Evolutionary conservation across 257 asterid species (phyloP).

Genomic region (Solanum sitiens): DNA sequence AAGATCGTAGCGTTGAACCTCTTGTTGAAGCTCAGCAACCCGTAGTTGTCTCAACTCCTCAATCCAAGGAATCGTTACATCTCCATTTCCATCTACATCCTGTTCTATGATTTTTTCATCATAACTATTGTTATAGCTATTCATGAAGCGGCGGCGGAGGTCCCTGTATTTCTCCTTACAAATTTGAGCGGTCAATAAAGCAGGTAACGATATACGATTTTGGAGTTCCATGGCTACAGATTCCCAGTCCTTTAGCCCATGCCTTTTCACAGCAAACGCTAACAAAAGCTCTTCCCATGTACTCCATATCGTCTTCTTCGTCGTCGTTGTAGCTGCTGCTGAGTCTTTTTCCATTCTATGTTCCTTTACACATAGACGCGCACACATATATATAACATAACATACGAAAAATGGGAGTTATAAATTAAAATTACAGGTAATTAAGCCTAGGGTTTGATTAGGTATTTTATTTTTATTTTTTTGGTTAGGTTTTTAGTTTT

Average conservation of each 20-base stretch:
- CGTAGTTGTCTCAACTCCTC: slow-evolving; percentile 30
- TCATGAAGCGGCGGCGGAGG: slow-evolving; percentile 22
- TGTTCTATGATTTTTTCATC: background rate
- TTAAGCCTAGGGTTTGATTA: background rate
- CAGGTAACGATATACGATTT: slow-evolving; percentile 5
- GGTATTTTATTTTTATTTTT: background rate
- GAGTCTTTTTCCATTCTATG: background rate
- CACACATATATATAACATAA: background rate
- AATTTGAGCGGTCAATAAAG: slow-evolving; percentile 15
- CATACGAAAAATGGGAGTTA: background rate
- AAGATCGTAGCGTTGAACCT: slow-evolving; percentile 26
- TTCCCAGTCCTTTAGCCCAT: slow-evolving; percentile 33
- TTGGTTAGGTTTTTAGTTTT: background rate
- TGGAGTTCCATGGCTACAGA: slow-evolving; percentile 33
- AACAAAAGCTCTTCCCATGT: slow-evolving; percentile 36
- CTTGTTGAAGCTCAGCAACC: slow-evolving; percentile 25
- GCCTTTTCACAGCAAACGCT: slow-evolving; percentile 34
- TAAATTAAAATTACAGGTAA: background rate
- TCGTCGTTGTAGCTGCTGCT: background rate
- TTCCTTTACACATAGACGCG: background rate
- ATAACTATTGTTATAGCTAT: background rate
- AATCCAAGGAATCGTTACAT: slow-evolving; percentile 14
- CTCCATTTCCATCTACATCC: background rate
- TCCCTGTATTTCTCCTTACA: slow-evolving; percentile 15
- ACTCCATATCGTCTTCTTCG: slow-evolving; percentile 13